Base-by-base conservation (phyloP, 257 asterid species). In the Solanum sparsipilum region DNA sequence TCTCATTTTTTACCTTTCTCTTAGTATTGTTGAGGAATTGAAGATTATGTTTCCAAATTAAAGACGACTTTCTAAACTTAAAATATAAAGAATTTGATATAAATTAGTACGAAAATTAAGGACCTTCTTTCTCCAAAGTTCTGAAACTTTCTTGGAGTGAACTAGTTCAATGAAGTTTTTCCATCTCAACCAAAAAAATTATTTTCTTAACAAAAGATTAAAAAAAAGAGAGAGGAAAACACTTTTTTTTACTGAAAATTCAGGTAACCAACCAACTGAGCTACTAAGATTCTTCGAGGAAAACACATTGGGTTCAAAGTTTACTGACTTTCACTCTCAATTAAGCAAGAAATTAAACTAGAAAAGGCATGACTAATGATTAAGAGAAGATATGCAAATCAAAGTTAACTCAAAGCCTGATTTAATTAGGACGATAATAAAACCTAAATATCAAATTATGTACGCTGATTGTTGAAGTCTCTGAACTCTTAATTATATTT, bases 401-500 rank as follows among this genome's bases (percentile, higher is more conserved):
- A 48, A 15, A 46, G 56, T 41, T 78, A 25, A 15, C 25, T 79
- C 25, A 27, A 78, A 7, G 13, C 36, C 16, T 25, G 34, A 41
- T 41, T 44, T 67, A 25, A 63, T 63, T n/a, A n/a, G n/a, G 9
- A 78, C 13, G 36, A 27, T 63, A 38, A 38, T 41, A 38, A 84
- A 56, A 84, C 75, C 6, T 67, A 56, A n/a, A 3, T 44, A 85
- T 27, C 29, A 7, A 23, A 13, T 88, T 88, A 46, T 81, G 88
- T 56, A 84, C 86, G 78, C 9, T 92, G 67, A 89, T 87, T 27
- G 5, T 90, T 87, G 65, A 65, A 46, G 86, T 92, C 93, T 13
- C 88, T 92, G 48, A 87, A 85, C 73, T 74, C 48, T n/a, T 9
- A 23, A 63, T 36, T 85, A 83, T 9, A 88, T 92, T 38, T 81